Base-by-base conservation (phyloP, 2,329 filamentous ascomycete species). In the Exophiala sp. region DNA sequence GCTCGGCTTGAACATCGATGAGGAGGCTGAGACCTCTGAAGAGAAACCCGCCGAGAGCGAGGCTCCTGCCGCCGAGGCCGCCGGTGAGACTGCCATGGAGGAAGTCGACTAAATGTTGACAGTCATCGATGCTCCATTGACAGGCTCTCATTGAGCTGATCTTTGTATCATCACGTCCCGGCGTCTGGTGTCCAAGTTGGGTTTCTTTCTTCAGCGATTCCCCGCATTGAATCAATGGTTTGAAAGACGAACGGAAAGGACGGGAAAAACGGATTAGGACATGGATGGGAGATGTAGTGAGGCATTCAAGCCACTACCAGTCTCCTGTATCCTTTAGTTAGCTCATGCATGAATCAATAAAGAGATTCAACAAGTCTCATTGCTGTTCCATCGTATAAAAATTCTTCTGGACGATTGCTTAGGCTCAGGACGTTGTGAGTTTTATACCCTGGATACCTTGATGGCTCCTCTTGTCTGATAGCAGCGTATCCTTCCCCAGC, bases 31-130 rank as follows among this genome's bases (percentile, higher is more conserved):
- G 74, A 80, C 82, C 50, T 64, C 70, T 54, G 74, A 75, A 62
- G 76, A 79, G 71, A 70, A 27, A 10, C 24, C 73, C 60, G 76
- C 76, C 58, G 78, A 78, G 54, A 73, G 74, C 48, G 76, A 76
- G 54, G 68, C 68, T 48, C 68, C 82, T 50, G 76, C 81, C 50
- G 74, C 83, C 53, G 79, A 77, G 47, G 80, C 79, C 63, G 75
- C 85, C 60, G 85, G 84, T 64, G 89, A 95, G 82, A 94, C 86
- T 77, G 85, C 90, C 71, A 98, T 98, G 93, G 93, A 98, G 83
- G 93, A 98, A 83, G 93, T 98, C 70, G 93, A 98, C 81, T 98
- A 95, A 65, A 74, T 63, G 29, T 53, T 38, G n/a, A n/a, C 38
- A 22, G 46, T 32, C 18, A 35, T 48, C 46, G 51, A 49, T 55